phyloP scores from a whole-genome alignment of 345 rosid species.

The Xanthoceras sorbifolium region DNA sequence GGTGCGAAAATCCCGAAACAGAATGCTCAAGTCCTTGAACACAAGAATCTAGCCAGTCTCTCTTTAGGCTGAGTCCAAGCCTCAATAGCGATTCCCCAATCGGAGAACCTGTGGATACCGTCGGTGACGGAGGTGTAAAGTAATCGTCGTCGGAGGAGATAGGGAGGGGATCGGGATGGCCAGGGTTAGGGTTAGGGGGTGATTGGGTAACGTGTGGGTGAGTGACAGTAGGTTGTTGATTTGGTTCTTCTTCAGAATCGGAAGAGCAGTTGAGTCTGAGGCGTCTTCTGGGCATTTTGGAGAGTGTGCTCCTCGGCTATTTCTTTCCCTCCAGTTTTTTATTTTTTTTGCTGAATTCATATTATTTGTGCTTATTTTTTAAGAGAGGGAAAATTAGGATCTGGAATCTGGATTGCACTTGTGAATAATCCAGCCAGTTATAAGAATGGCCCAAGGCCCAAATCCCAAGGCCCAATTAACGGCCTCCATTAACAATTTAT shows the following conservation, averaged over 20 bases:
- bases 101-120: conserved; percentile 43
- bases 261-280: conserved; percentile 47
- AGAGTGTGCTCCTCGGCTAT: background rate
- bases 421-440: background rate
- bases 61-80: conserved; percentile 64
- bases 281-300: conserved; percentile 61
- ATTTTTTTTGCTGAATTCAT: background rate
- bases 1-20: conserved; percentile 37
- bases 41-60: conserved; percentile 70
- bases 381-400: background rate
- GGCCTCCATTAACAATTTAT: too few relatives aligned
- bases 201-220: conserved; percentile 24
- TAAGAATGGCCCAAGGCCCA: background rate
- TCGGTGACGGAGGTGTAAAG: conserved; percentile 43
- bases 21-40: conserved; percentile 51
- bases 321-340: conserved; percentile 33
- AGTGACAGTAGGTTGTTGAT: conserved; percentile 19
- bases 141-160: conserved; percentile 56
- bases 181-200: conserved; percentile 20
- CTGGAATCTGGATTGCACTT: background rate
- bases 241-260: conserved; percentile 46
- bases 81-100: conserved; percentile 44
- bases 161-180: conserved; percentile 30
- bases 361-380: background rate
- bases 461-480: too few relatives aligned